Evolutionary conservation across 2,329 filamentous ascomycete genomes (phyloP), one percentile per base, ranked within the genome.

Genomic region (Talaromyces marneffei): DNA sequence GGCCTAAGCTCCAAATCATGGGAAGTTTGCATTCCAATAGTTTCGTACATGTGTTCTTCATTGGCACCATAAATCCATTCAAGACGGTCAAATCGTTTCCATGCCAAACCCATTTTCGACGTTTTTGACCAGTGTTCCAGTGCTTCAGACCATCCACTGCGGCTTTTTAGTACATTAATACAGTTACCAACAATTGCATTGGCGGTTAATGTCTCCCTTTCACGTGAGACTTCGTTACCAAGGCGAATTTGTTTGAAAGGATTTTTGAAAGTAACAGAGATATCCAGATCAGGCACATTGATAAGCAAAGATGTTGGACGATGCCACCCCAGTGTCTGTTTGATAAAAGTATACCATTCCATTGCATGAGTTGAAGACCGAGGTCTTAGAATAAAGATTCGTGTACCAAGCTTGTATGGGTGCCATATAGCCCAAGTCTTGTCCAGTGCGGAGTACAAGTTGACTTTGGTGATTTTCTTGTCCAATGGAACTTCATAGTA

Each of bases 271-370:
- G 80, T 74, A 29, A 89, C 72, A 31, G 79, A 83, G 29, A 88
- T 78, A 53, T 80, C 82, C 53, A 89, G 76, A 68, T 88, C 85
- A 1, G 86, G 86, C 10, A 88, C 82, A 63, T 83, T 80, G 65
- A 89, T 80, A 59, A 85, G 79, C 9, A 89, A 75, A 33, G 80
- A 81, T 39, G 78, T 77, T 4, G 83, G 78, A 59, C 84, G 79
- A 50, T 79, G 77, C 79, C 81, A 84, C 39, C 86, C 86, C 20
- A 88, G 74, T 7, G 82, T 77, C 57, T 83, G 82, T 12, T 82
- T 78, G 14, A 89, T 75, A 65, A 88, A 88, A 0, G 85, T 87
- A 68, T 86, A 88, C 86, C 86, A 89, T 69, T 89, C 86, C 9
- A 87, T 82, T 6, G 85, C 83, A 66, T 83, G 83, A 5, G 84